Conservation (phyloP, 306 rosid species). For the Canavalia gladiata region DNA sequence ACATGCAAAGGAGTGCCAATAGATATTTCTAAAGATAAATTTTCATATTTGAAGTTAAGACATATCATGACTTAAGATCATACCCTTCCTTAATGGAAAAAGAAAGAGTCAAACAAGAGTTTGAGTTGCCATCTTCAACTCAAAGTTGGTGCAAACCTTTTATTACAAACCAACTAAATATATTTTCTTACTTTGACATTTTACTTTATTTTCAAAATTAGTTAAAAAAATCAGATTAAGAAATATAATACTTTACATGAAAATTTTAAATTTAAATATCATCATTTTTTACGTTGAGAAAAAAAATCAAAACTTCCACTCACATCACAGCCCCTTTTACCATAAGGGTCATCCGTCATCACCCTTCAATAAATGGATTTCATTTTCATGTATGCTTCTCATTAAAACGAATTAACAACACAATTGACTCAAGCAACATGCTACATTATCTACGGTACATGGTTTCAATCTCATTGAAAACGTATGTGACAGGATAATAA, state of each 20-base stretch:
- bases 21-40: no score
- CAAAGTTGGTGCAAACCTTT: slow-evolving; percentile 10
- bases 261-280: no score
- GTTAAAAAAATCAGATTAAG: no score
- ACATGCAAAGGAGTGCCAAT: no score
- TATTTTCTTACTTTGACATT: background rate
- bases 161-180: background rate
- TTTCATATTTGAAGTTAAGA: background rate
- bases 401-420: background rate
- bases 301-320: background rate
- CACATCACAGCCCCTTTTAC: background rate
- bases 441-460: slow-evolving; percentile 16
- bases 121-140: background rate
- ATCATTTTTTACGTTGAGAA: no score
- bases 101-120: slow-evolving; percentile 15
- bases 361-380: slow-evolving; percentile 23
- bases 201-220: slow-evolving; percentile 16
- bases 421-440: slow-evolving; percentile 9
- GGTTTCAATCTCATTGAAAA: background rate
- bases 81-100: slow-evolving; percentile 18
- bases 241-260: no score
- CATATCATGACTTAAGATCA: background rate
- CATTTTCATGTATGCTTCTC: slow-evolving; percentile 18
- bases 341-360: background rate
- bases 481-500: background rate